phyloP scores from a whole-genome alignment of 2,329 filamentous ascomycete genomes.

The Aureobasidium leucospermi region DNA sequence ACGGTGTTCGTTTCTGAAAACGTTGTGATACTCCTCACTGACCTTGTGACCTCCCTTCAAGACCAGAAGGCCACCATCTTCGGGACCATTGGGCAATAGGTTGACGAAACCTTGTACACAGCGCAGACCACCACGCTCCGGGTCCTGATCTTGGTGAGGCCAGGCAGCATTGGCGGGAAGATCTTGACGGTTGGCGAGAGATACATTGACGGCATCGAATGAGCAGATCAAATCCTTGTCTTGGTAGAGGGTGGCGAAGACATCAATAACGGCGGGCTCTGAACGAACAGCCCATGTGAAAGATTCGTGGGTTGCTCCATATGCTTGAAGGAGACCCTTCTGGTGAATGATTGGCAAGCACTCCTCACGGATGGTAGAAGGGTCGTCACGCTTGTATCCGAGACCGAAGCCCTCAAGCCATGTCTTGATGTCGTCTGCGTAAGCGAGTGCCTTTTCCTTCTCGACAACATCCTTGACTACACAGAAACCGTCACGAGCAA shows the following conservation, averaged over 20 bases:
- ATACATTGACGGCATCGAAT: conserved; percentile 35
- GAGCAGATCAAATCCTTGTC: conserved; percentile 31
- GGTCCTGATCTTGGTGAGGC: conserved; percentile 36
- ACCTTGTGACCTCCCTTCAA: conserved; percentile 27
- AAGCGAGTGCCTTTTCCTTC: conserved; percentile 31
- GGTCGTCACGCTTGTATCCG: conserved; percentile 23
- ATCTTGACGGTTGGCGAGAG: conserved; percentile 29
- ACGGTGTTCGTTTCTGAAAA: conserved; percentile 17
- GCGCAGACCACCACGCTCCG: conserved; percentile 39
- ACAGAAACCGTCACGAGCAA: conserved; percentile 34
- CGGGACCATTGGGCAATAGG: conserved; percentile 29
- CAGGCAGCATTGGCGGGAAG: conserved; percentile 25
- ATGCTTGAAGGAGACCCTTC: conserved; percentile 26
- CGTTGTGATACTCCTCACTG: conserved; percentile 27
- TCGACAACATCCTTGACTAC: conserved; percentile 43
- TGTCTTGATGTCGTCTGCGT: conserved; percentile 24
- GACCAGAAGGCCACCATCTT: conserved; percentile 33
- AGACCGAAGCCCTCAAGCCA: conserved; percentile 28
- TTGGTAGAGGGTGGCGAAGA: conserved; percentile 30
- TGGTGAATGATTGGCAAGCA: conserved; percentile 32
- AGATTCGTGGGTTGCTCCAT: conserved; percentile 33
- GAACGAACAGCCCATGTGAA: conserved; percentile 35
- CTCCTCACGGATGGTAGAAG: conserved; percentile 29
- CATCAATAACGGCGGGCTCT: conserved; percentile 33
- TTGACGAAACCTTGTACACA: conserved; percentile 48